Conservation (phyloP, 208 protist species). For the Trypanosoma caninum region DNA sequence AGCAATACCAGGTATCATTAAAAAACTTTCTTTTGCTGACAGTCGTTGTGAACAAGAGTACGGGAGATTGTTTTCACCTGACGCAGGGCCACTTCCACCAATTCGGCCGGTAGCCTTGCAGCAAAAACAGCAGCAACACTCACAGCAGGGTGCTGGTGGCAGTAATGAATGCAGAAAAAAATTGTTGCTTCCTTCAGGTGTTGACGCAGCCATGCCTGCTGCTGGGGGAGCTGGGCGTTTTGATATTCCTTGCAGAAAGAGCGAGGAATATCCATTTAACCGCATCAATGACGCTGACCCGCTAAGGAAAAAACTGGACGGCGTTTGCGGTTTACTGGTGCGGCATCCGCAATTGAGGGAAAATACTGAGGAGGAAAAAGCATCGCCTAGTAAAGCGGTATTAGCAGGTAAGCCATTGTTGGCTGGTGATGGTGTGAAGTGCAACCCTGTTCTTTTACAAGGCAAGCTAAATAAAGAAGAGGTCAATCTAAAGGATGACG, state of each 20-base stretch:
- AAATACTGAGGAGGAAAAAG: not conserved
- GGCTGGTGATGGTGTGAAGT: not conserved
- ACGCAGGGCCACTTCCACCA: slow-evolving; percentile 11
- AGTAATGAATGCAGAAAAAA: no score
- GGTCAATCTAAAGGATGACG: not conserved
- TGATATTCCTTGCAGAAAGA: slow-evolving; percentile 8
- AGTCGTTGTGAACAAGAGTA: slow-evolving; percentile 12
- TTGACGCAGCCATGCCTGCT: not conserved
- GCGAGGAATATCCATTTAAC: slow-evolving; percentile 23
- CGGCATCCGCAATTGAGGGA: not conserved
- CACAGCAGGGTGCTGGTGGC: not conserved
- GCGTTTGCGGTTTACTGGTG: not conserved
- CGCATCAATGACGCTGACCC: not conserved
- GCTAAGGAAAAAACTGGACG: not conserved
- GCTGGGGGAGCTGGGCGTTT: not conserved
- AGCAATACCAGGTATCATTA: slow-evolving; percentile 63
- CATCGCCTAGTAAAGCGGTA: not conserved
- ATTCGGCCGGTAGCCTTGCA: slow-evolving; percentile 4
- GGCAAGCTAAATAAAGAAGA: not conserved
- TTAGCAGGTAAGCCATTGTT: not conserved
- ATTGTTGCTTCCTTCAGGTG: not conserved
- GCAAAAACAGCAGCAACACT: not conserved
- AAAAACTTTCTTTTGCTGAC: slow-evolving; percentile 33
- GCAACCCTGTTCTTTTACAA: slow-evolving; percentile 9
- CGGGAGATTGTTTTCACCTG: not conserved